Base-by-base conservation (phyloP, 306 rosid species). In the Corylus americana region DNA sequence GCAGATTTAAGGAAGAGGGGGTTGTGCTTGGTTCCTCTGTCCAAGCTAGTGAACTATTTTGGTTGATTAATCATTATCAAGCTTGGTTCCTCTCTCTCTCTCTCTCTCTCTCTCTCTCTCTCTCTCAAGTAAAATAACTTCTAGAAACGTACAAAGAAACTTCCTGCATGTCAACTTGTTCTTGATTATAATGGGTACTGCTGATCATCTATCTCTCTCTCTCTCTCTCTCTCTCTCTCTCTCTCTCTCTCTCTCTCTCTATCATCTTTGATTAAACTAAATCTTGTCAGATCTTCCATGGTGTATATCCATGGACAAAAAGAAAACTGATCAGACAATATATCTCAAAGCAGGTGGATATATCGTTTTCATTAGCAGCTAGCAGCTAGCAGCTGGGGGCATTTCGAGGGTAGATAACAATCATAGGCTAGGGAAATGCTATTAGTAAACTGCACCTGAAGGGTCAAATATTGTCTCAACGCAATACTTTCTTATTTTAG, bases 1-100 rank as follows among this genome's bases (percentile, higher is more conserved):
- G 74, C 81, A 55, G 90, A 85, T 42, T 88, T 92, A 82, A 83
- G 88, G 85, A 84, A 89, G 77, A 91, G 86, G 78, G 97, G 97
- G 45, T 79, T 91, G 73, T 90, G 98, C 35, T 62, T 92, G 85
- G 94, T 92, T 90, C 98, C 98, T 77, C 31, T 93, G 86, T 89
- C 97, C 69, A 80, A 84, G 96, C 78, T 92, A 68, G 86, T 83
- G 53, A 86, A 92, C 78, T 90, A 92, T 87, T 82, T 86, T 64
- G 89, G 83, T 14, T 94, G 79, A 94, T 27, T 49, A 42, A 42
- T 55, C 13, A 14, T 75, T 77, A 14, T 64, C 73, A 67, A 22
- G 25, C 25, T 69, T 39, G 72, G 66, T 31, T 25, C 29, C 44
- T 77, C 79, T 75, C 51, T 81, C 74, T 58, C 47, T 17, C 67